phyloP scores from a whole-genome alignment of 192 early-diverging fungal genomes.

The Podila horticola region DNA sequence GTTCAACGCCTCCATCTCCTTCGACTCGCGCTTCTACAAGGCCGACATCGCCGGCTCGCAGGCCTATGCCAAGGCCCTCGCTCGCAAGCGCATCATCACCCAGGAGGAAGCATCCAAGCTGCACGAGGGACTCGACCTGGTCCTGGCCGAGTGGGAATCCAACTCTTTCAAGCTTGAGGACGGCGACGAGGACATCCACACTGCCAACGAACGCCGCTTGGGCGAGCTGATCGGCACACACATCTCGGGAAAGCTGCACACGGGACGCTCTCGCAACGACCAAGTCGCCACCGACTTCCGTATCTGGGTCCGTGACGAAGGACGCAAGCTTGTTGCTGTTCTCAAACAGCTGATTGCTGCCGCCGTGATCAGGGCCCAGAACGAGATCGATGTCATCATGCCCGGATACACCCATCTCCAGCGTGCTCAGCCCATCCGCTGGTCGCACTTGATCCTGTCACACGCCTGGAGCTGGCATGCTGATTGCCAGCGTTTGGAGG shows the following conservation, averaged over 20 bases:
- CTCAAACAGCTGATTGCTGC: constrained; percentile 83
- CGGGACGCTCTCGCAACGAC: constrained; percentile 95
- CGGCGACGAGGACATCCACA: constrained; percentile 99
- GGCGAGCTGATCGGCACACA: constrained; percentile 87
- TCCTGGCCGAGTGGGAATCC: constrained; percentile 85
- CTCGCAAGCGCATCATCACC: constrained; percentile 78
- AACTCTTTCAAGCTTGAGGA: constrained; percentile 75
- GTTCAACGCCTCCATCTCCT: constrained; percentile 96
- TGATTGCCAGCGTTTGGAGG: constrained; percentile 85
- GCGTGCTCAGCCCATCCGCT: constrained; percentile 97
- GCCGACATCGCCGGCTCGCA: constrained; percentile 91
- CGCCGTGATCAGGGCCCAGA: constrained; percentile 81
- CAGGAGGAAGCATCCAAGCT: constrained; percentile 76
- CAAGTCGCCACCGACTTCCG: constrained; percentile 99
- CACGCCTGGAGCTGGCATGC: constrained; percentile 93
- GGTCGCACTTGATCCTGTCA: constrained; percentile 91
- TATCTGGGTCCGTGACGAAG: constrained; percentile 91
- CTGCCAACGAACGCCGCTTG: constrained; percentile 96
- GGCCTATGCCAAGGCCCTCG: constrained; percentile 89
- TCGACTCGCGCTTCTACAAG: constrained; percentile 92
- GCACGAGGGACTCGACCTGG: constrained; percentile 77
- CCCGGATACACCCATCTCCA: constrained; percentile 99
- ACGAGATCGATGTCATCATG: constrained; percentile 95
- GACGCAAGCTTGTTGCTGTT: constrained; percentile 65
- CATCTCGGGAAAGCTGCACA: constrained; percentile 97